Evolutionary conservation across 2,329 filamentous ascomycete genomes (phyloP).

Genomic region (Colletotrichum magnum): DNA sequence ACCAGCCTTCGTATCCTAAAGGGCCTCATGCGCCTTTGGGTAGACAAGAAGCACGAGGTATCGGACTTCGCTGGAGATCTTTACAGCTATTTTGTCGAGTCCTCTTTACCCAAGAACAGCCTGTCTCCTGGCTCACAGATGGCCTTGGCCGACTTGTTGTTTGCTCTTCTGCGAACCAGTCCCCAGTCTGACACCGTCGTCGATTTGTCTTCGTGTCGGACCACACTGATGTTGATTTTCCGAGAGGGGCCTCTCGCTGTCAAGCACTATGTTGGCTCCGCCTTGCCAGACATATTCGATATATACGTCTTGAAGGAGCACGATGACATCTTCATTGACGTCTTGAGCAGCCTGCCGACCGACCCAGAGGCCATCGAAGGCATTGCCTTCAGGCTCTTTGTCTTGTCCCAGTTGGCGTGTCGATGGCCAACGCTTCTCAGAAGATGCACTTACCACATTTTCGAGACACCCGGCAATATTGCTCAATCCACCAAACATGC

Average conservation of each 20-base stretch:
- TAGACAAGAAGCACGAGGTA: conserved; percentile 70
- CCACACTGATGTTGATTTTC: conserved; percentile 82
- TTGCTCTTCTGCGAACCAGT: conserved; percentile 76
- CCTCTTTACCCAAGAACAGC: conserved; percentile 75
- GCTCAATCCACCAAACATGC: conserved; percentile 77
- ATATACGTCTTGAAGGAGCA: conserved; percentile 87
- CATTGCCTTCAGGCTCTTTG: conserved; percentile 85
- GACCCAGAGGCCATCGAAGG: conserved; percentile 82
- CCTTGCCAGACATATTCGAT: conserved; percentile 81
- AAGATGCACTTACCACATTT: conserved; percentile 92
- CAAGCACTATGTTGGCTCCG: conserved; percentile 81
- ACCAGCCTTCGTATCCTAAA: conserved; percentile 78
- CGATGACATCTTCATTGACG: conserved; percentile 86
- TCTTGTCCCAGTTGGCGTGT: conserved; percentile 83
- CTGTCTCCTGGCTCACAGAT: conserved; percentile 80
- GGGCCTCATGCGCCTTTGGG: conserved; percentile 75
- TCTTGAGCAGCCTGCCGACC: conserved; percentile 83
- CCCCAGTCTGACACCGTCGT: conserved; percentile 76
- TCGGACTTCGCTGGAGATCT: conserved; percentile 79
- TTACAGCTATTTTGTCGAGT: conserved; percentile 82
- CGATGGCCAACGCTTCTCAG: conserved; percentile 89
- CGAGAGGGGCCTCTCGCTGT: conserved; percentile 75
- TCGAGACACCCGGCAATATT: conserved; percentile 87
- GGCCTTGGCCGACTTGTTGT: conserved; percentile 76
- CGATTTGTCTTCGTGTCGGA: conserved; percentile 72